Evolutionary conservation across 192 early-diverging fungal species (phyloP).

Genomic region (Lobosporangium transversale): DNA sequence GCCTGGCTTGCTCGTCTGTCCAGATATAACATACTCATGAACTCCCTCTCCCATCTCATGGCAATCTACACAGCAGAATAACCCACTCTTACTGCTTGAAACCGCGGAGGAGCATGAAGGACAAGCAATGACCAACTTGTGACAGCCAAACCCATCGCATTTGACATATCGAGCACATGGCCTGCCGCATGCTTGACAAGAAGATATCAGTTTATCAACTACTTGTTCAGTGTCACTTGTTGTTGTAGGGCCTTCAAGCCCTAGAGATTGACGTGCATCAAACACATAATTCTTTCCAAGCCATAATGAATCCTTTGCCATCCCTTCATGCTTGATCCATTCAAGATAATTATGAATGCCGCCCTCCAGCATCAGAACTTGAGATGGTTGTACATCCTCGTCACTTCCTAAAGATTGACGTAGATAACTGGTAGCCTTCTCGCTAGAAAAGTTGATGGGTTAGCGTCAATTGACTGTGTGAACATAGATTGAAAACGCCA

Average conservation of each 20-base stretch:
- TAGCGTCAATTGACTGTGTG: too few relatives aligned
- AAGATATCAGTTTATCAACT: conserved; percentile 30
- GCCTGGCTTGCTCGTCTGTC: not conserved
- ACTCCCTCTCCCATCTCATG: conserved; percentile 32
- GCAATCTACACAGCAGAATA: conserved; percentile 59
- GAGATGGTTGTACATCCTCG: conserved; percentile 26
- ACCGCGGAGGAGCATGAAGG: conserved; percentile 24
- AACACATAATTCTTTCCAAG: conserved; percentile 77
- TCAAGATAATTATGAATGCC: conserved; percentile 78
- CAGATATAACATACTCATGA: conserved; percentile 14
- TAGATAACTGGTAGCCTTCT: conserved; percentile 71
- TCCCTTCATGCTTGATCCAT: conserved; percentile 62
- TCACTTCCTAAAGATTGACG: conserved; percentile 44
- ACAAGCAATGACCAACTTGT: conserved; percentile 63
- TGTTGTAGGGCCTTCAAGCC: conserved; percentile 10
- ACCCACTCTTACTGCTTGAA: conserved; percentile 7
- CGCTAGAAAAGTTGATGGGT: conserved; percentile 38
- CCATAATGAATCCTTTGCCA: conserved; percentile 58
- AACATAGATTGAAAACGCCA: too few relatives aligned
- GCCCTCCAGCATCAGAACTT: conserved; percentile 74
- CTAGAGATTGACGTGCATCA: conserved; percentile 72
- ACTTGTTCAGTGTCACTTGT: not conserved
- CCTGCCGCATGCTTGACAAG: conserved; percentile 50
- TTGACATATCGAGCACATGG: conserved; percentile 60
- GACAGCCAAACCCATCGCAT: conserved; percentile 60